These are phyloP conservation scores for Nasturtium officinale DNA, from an alignment of 345 rosid species.

Conservation along the genomic window DNA sequence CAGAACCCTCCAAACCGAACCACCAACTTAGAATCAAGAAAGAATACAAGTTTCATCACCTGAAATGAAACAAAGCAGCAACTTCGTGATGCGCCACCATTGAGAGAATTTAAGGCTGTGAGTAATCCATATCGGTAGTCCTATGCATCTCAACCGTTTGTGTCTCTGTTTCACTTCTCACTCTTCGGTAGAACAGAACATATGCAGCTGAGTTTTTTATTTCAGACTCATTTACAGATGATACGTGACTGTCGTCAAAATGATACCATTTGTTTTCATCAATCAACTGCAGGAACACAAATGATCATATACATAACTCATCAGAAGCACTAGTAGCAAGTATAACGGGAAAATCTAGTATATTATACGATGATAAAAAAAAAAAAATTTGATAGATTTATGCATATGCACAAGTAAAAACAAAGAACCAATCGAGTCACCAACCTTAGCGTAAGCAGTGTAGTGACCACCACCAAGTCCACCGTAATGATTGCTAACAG, in stretches of 20 bases:
- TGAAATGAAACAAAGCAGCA: neutral
- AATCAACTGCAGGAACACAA: conserved; percentile 65
- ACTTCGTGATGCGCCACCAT: neutral
- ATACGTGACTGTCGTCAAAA: conserved; percentile 85
- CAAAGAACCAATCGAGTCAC: conserved; percentile 6
- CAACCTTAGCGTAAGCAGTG: conserved; percentile 96
- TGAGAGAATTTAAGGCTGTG: neutral
- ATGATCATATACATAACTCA: conserved; percentile 14
- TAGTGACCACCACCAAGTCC: conserved; percentile 98
- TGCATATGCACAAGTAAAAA: neutral
- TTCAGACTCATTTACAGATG: conserved; percentile 69
- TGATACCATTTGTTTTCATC: conserved; percentile 94
- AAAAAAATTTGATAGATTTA: neutral
- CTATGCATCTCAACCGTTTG: conserved; percentile 21
- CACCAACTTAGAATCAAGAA: conserved; percentile 6
- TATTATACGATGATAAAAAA: neutral
- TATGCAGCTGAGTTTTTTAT: conserved; percentile 84
- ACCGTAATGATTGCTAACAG: conserved; percentile 96
- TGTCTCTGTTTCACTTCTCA: conserved; percentile 42
- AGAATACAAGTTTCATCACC: conserved; percentile 28
- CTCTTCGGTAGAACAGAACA: conserved; percentile 82
- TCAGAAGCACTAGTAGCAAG: neutral
- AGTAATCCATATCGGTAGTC: conserved; percentile 34
- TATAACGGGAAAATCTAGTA: neutral
- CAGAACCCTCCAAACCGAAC: conserved; percentile 23